These are phyloP conservation scores for Trichoderma reesei DNA, from an alignment of 495 filamentous ascomycete species.

Conservation along the genomic window DNA sequence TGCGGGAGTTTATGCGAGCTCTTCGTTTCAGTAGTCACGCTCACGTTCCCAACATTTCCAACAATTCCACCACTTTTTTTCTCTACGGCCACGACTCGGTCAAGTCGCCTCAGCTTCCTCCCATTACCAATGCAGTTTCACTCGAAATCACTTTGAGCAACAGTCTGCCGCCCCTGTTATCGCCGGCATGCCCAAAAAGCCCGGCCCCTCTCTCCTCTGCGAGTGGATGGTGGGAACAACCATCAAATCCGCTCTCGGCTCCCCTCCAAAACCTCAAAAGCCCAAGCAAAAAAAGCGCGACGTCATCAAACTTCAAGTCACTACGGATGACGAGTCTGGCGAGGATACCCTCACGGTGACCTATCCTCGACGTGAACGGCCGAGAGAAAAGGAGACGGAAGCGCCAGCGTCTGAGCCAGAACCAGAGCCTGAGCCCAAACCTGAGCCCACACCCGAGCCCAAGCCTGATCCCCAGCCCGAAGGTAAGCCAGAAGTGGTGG, in stretches of 20 bases:
- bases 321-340: slow-evolving; percentile 30
- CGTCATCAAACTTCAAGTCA: slow-evolving; percentile 23
- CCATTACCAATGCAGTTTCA: neutral
- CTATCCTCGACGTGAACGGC: slow-evolving; percentile 20
- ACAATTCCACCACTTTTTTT: neutral
- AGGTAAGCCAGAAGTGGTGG: neutral
- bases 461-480: neutral
- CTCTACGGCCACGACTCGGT: too few relatives aligned
- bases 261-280: neutral
- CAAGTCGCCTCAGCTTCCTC: neutral
- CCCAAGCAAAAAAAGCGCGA: slow-evolving; percentile 13
- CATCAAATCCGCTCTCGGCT: slow-evolving; percentile 12
- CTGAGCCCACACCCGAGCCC: neutral
- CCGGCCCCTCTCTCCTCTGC: slow-evolving; percentile 19
- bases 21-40: neutral
- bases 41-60: neutral
- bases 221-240: slow-evolving; percentile 37
- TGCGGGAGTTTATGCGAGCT: neutral
- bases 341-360: slow-evolving; percentile 27
- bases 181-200: slow-evolving; percentile 13
- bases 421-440: neutral
- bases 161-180: neutral
- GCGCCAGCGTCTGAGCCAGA: neutral
- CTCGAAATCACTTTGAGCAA: neutral
- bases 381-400: slow-evolving; percentile 8